phyloP scores from a whole-genome alignment of 2,329 filamentous ascomycete genomes.

The Colletotrichum abscissum region DNA sequence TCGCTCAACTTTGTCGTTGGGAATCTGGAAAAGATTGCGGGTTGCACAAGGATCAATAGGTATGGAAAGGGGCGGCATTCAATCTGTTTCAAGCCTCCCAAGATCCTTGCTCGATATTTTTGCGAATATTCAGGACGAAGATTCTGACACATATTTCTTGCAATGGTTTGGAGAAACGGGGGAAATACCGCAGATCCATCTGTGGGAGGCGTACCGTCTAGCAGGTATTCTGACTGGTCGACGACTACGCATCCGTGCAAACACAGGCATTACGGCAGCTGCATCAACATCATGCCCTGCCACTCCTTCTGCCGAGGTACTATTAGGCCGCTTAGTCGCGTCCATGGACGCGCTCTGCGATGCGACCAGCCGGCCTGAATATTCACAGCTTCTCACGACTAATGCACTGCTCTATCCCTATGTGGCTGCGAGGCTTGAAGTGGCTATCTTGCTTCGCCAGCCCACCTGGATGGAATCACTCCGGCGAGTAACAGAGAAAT shows the following conservation, averaged over 20 bases:
- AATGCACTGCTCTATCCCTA: conserved; percentile 42
- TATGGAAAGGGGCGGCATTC: conserved; percentile 32
- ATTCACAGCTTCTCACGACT: conserved; percentile 33
- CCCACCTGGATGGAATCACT: conserved; percentile 28
- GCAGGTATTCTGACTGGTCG: conserved; percentile 38
- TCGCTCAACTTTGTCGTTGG: conserved; percentile 1
- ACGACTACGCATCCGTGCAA: conserved; percentile 1
- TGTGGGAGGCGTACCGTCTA: conserved; percentile 41
- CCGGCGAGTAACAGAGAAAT: not conserved
- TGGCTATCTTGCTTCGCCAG: conserved; percentile 27
- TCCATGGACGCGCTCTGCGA: conserved; percentile 38
- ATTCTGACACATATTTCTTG: conserved; percentile 32
- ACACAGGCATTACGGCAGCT: not conserved
- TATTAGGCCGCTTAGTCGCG: conserved; percentile 38
- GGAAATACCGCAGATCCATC: conserved; percentile 39
- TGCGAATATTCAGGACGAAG: conserved; percentile 13
- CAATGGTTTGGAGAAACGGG: conserved; percentile 39
- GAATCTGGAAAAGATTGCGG: conserved; percentile 6
- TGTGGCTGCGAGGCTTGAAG: conserved; percentile 40
- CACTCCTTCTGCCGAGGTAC: conserved; percentile 11
- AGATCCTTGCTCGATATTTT: conserved; percentile 41
- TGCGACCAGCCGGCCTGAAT: conserved; percentile 29
- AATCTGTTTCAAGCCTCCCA: conserved; percentile 41
- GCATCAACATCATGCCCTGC: not conserved
- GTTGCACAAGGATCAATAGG: not conserved